Percentiles rank a stretch among this genome's conserved stretches.
These are phyloP conservation scores for Pleurotus tuber-regium DNA, from an alignment of 768 basidiomycete species.

Conservation along the genomic window DNA sequence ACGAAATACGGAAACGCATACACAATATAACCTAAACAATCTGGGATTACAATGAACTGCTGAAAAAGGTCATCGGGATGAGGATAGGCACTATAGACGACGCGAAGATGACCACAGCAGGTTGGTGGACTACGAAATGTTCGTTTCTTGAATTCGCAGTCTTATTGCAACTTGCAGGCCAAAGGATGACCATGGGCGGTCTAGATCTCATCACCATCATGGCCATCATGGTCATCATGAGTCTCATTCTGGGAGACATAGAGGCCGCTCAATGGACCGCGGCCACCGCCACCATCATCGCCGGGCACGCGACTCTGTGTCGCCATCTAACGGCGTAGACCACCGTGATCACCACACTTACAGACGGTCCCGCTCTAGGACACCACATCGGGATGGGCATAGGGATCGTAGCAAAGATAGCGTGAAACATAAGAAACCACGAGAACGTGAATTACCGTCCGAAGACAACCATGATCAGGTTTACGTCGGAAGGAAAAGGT, in stretches of 20 bases:
- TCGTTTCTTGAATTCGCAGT: not conserved
- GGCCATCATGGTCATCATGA: no score
- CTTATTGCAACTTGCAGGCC: not conserved
- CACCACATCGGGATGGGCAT: not conserved
- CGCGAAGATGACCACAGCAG: not conserved
- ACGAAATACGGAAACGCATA: not conserved
- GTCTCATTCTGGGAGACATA: not conserved
- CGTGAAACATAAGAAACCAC: not conserved
- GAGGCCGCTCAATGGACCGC: not conserved
- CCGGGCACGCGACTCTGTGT: not conserved
- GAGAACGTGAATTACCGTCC: not conserved
- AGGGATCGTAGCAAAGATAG: not conserved
- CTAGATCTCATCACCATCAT: not conserved
- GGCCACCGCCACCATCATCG: not conserved
- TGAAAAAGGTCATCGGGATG: not conserved
- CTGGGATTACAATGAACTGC: not conserved
- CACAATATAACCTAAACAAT: not conserved
- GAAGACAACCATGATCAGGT: not conserved
- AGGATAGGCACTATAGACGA: not conserved
- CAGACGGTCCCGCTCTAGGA: not conserved
- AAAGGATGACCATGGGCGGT: not conserved
- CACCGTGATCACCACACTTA: not conserved
- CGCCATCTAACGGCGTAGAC: not conserved
- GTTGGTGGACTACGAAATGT: not conserved
- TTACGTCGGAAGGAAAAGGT: not conserved